Evolutionary conservation across 441 rosid genomes (phyloP), one percentile per base, ranked within the genome.

Genomic region (Gossypium gossypioides): DNA sequence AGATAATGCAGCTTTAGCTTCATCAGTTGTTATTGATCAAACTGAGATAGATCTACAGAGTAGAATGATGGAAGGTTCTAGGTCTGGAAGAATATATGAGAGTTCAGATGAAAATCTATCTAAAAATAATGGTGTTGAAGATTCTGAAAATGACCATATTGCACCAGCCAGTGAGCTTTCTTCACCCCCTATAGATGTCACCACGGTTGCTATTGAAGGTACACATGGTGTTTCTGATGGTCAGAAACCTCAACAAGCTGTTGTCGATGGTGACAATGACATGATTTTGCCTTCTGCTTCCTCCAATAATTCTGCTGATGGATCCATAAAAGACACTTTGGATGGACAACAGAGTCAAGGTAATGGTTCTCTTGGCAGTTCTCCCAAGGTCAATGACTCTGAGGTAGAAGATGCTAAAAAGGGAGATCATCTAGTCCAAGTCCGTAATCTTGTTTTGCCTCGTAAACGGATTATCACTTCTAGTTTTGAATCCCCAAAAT

Each of bases 11-110:
- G 66, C 72, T 13, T 73, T 87, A 50, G 68, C 77, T 78, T 77
- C 79, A 34, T 29, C 51, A 27, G 57, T 50, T 75, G 44, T 68
- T 4, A 51, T 62, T 70, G 77, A 77, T 74, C 55, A 74, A 56
- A 27, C 27, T 32, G 81, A 75, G 56, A 27, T 66, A 56, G 68
- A 75, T 55, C 79, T 25, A 56, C 80, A 74, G 24, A 77, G 60
- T 75, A 54, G 62, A 15, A 68, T 80, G 51, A 68, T 70, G 25
- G 72, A 79, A 12, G 86, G 78, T 62, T 82, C 86, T 60, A 54
- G 61, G 52, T 48, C 72, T 51, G 78, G 75, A 27, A 50, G 21
- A 19, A 25, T 57, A 24, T 80, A 70, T 40, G 82, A 71, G 64
- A 32, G 42, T 57, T 67, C 74, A 54, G 77, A 68, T 3, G 52